These are phyloP conservation scores for Fraxinus excelsior DNA, from an alignment of 257 asterid species.

Conservation along the genomic window DNA sequence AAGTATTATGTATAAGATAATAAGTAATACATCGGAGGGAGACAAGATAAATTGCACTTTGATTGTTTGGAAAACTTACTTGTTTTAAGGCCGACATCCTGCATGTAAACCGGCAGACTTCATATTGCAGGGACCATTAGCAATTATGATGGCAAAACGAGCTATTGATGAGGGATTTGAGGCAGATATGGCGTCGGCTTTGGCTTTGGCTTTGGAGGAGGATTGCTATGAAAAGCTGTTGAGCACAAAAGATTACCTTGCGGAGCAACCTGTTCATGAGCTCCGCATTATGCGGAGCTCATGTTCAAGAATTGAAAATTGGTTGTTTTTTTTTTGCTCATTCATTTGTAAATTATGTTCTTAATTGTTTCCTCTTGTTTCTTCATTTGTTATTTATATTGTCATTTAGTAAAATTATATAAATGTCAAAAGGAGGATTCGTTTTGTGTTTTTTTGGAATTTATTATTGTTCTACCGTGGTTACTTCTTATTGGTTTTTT, in stretches of 20 bases:
- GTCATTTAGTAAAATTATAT: too few relatives aligned
- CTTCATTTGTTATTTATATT: too few relatives aligned
- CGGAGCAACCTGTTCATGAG: too few relatives aligned
- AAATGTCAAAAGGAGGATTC: too few relatives aligned
- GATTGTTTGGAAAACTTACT: background rate
- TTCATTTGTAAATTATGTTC: too few relatives aligned
- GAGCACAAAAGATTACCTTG: conserved; percentile 78
- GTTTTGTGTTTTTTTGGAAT: too few relatives aligned
- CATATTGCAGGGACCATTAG: conserved; percentile 77
- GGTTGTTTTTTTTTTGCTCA: too few relatives aligned
- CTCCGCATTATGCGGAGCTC: too few relatives aligned
- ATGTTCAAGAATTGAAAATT: too few relatives aligned
- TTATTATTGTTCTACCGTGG: too few relatives aligned
- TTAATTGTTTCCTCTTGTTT: too few relatives aligned
- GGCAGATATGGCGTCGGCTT: conserved; percentile 52
- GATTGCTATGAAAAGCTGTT: conserved; percentile 68
- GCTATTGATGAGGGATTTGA: conserved; percentile 80
- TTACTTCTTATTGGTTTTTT: too few relatives aligned
- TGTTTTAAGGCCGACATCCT: background rate
- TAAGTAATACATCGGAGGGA: background rate
- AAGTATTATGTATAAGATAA: background rate
- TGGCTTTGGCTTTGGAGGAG: conserved; percentile 79
- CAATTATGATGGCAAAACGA: conserved; percentile 82
- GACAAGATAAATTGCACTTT: background rate
- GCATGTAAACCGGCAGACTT: background rate